Conservation (phyloP, 371 early-diverging fungal genomes). For the Phascolomyces articulosus region DNA sequence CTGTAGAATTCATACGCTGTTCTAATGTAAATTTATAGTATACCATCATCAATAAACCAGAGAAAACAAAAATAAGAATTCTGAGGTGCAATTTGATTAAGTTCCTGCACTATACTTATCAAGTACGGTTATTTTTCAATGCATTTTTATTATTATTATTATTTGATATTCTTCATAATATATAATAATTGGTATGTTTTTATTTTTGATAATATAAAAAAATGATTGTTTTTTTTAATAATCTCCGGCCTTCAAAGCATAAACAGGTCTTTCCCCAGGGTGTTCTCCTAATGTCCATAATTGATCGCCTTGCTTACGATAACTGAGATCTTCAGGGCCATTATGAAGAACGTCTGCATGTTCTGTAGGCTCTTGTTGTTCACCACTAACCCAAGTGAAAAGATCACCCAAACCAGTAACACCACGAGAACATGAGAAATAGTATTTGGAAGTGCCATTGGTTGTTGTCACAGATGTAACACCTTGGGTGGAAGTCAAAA, state of each 20-base stretch:
- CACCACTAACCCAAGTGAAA: constrained; percentile 6
- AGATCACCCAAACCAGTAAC: not conserved
- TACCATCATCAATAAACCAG: too few species aligned
- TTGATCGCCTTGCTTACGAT: constrained; percentile 10
- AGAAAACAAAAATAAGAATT: too few species aligned
- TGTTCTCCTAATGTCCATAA: constrained; percentile 4
- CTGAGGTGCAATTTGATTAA: too few species aligned
- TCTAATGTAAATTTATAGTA: too few species aligned
- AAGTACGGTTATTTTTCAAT: too few species aligned
- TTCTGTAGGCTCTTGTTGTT: not conserved
- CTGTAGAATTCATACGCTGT: too few species aligned
- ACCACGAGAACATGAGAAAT: constrained; percentile 11
- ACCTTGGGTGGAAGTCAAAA: constrained; percentile 9
- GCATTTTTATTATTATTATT: too few species aligned
- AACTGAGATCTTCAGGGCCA: constrained; percentile 5
- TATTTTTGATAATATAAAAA: too few species aligned
- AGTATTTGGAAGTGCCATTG: constrained; percentile 5
- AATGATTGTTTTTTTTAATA: not conserved
- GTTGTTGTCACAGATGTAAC: not conserved
- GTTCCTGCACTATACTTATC: too few species aligned
- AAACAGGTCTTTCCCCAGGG: constrained; percentile 7
- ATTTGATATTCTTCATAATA: too few species aligned
- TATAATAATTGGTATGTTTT: too few species aligned
- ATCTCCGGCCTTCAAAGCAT: constrained; percentile 6
- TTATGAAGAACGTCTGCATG: not conserved